phyloP scores from a whole-genome alignment of 345 rosid genomes.

The Salix brachista region DNA sequence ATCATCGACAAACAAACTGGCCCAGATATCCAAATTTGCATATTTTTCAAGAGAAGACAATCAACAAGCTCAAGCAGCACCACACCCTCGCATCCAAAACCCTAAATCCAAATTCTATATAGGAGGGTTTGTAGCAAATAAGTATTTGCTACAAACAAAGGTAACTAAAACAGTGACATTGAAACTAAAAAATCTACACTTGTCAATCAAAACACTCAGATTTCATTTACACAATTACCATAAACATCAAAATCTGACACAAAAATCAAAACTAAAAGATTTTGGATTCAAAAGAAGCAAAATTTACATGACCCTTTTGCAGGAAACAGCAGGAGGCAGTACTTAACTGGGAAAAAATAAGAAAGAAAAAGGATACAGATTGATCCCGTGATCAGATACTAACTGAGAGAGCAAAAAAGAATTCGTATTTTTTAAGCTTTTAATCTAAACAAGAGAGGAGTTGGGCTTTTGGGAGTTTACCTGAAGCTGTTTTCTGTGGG shows the following conservation, averaged over 20 bases:
- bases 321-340: neutral
- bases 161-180: neutral
- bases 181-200: neutral
- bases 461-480: neutral
- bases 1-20: neutral
- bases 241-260: neutral
- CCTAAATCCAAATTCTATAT: conserved; percentile 9
- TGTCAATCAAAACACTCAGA: neutral
- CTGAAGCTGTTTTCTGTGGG: neutral
- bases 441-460: neutral
- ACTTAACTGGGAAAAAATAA: neutral
- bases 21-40: conserved; percentile 7
- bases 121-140: neutral
- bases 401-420: neutral
- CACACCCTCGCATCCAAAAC: conserved; percentile 6
- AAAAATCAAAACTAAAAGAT: neutral
- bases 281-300: conserved; percentile 3
- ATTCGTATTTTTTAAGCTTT: neutral
- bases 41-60: neutral
- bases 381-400: neutral
- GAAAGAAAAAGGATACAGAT: neutral
- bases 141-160: neutral
- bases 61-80: neutral
- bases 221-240: neutral
- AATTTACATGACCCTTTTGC: neutral